phyloP scores from a whole-genome alignment of 352 stramenopile species.

The Globisporangium irregulare region DNA sequence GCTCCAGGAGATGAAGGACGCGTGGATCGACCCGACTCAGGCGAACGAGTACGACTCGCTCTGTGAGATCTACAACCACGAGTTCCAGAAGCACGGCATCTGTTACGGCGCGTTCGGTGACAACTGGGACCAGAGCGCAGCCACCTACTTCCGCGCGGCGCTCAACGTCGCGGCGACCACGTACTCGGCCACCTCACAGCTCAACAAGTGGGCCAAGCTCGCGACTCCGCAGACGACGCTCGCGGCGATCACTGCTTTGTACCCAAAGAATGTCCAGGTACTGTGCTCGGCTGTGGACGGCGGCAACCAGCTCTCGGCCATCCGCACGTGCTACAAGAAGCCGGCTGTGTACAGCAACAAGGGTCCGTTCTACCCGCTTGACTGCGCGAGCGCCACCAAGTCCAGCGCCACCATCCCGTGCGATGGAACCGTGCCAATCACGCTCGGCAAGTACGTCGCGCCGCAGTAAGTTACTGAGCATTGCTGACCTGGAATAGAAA shows the following conservation, averaged over 20 bases:
- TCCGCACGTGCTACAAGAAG: conserved; percentile 69
- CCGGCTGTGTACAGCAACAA: conserved; percentile 11
- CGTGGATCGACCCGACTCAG: conserved; percentile 70
- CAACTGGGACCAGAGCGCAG: conserved; percentile 55
- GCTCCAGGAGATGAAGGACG: conserved; percentile 48
- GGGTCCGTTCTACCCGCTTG: conserved; percentile 13
- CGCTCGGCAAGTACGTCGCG: conserved; percentile 18
- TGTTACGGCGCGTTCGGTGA: conserved; percentile 70
- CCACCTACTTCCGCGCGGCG: conserved; percentile 67
- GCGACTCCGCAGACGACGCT: conserved; percentile 27
- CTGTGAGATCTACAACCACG: conserved; percentile 84
- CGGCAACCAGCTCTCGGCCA: conserved; percentile 61
- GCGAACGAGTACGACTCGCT: conserved; percentile 57
- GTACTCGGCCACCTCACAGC: conserved; percentile 39
- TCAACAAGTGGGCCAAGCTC: conserved; percentile 49
- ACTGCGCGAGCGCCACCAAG: conserved; percentile 20
- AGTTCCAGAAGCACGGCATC: conserved; percentile 87
- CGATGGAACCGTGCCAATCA: conserved; percentile 11
- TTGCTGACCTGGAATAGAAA: not conserved
- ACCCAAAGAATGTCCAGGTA: conserved; percentile 58
- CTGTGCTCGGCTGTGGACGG: conserved; percentile 57
- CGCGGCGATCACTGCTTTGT: conserved; percentile 42
- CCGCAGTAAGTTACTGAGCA: conserved; percentile 9
- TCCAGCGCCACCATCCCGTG: conserved; percentile 9
- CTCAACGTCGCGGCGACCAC: conserved; percentile 45